These are phyloP conservation scores for Withania somnifera DNA, from an alignment of 305 asterid genomes.

Conservation along the genomic window DNA sequence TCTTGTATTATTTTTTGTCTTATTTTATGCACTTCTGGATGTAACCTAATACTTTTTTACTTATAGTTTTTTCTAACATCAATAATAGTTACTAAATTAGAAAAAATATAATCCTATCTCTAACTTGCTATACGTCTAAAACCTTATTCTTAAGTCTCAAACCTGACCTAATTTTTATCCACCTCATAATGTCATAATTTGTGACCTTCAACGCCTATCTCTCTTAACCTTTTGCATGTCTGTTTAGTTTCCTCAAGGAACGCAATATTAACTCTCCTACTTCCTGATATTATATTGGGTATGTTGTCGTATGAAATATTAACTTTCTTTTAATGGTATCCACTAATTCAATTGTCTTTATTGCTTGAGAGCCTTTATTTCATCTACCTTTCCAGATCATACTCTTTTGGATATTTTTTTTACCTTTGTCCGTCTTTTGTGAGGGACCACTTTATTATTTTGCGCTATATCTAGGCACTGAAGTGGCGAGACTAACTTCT, in stretches of 20 bases:
- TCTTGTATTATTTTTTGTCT: background rate
- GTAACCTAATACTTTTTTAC: background rate
- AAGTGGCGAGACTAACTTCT: background rate
- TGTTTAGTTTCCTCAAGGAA: background rate
- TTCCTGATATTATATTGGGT: too few relatives aligned
- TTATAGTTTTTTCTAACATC: background rate
- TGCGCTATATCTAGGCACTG: background rate
- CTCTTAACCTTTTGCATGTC: background rate
- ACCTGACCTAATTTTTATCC: background rate
- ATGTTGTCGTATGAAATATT: too few relatives aligned
- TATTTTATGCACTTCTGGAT: background rate
- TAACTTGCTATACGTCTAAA: background rate
- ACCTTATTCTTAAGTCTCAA: background rate
- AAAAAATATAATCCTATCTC: background rate
- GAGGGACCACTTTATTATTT: background rate
- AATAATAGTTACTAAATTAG: background rate
- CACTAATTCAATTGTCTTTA: background rate
- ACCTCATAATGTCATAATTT: background rate
- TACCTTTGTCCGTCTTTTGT: background rate
- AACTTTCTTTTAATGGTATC: background rate
- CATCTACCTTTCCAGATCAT: background rate
- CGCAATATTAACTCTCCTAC: background rate
- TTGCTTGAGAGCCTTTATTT: background rate
- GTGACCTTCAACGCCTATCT: background rate
- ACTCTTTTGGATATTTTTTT: background rate